Conservation (phyloP, 768 basidiomycete species). For the Boletus rubescentipes region DNA sequence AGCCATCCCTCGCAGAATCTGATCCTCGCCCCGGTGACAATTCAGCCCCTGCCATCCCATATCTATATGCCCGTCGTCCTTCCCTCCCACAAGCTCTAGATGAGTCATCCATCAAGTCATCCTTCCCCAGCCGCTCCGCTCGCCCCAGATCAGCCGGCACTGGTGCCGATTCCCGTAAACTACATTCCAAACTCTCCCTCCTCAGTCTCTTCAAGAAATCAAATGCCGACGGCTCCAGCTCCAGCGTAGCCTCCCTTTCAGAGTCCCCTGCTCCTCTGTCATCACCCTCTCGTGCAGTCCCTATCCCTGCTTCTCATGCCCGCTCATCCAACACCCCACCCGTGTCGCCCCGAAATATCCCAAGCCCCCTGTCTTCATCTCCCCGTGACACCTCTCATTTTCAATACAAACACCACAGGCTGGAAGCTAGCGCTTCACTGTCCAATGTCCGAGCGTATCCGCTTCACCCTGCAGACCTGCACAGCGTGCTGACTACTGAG, state of each 20-base stretch:
- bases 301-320: conserved; percentile 21
- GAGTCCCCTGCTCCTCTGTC: conserved; percentile 28
- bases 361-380: conserved; percentile 28
- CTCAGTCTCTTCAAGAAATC: conserved; percentile 72
- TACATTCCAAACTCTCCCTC: conserved; percentile 72
- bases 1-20: conserved; percentile 10
- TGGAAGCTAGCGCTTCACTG: conserved; percentile 25
- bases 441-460: conserved; percentile 25
- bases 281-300: conserved; percentile 27
- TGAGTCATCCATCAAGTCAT: conserved; percentile 34
- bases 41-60: conserved; percentile 12
- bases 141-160: conserved; percentile 75
- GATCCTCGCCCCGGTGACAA: conserved; percentile 16
- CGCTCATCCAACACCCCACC: conserved; percentile 19
- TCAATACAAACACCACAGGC: conserved; percentile 20
- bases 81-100: conserved; percentile 59
- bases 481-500: conserved; percentile 40
- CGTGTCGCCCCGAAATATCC: conserved; percentile 30
- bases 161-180: conserved; percentile 55
- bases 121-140: conserved; percentile 35
- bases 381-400: conserved; percentile 27
- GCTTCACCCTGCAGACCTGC: conserved; percentile 49
- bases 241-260: conserved; percentile 35
- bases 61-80: conserved; percentile 53
- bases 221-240: conserved; percentile 37